phyloP scores from a whole-genome alignment of 2,329 filamentous ascomycete genomes.

The Ophiobolus disseminans region DNA sequence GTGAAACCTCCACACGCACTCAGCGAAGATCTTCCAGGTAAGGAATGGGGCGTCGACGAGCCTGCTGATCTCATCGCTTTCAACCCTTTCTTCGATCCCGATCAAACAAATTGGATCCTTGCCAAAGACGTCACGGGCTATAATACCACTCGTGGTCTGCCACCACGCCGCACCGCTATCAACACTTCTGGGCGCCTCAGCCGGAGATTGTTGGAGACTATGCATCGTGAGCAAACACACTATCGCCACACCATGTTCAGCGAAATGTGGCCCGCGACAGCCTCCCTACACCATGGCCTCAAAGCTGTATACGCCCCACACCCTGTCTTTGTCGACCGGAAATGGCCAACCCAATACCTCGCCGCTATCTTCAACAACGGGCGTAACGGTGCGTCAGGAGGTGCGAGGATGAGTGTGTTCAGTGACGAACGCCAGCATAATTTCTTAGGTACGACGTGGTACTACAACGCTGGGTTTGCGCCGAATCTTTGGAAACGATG shows the following conservation, averaged over 20 bases:
- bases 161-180: conserved; percentile 73
- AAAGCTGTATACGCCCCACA: conserved; percentile 74
- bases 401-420: conserved; percentile 58
- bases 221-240: conserved; percentile 77
- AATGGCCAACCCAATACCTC: conserved; percentile 62
- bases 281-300: conserved; percentile 76
- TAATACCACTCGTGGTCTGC: conserved; percentile 59
- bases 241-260: conserved; percentile 76
- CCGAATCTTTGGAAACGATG: conserved; percentile 64
- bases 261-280: conserved; percentile 78
- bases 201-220: conserved; percentile 69
- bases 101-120: conserved; percentile 76
- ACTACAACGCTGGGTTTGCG: conserved; percentile 60
- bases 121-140: conserved; percentile 75
- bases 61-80: conserved; percentile 78
- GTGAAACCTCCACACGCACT: conserved; percentile 64
- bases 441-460: conserved; percentile 61
- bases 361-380: conserved; percentile 64
- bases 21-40: conserved; percentile 55
- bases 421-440: conserved; percentile 61
- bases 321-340: conserved; percentile 63
- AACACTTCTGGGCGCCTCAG: conserved; percentile 75
- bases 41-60: conserved; percentile 72
- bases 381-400: conserved; percentile 58
- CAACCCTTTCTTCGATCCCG: conserved; percentile 77